Evolutionary conservation across 371 early-diverging fungal species (phyloP).

Genomic region (Apophysomyces variabilis): DNA sequence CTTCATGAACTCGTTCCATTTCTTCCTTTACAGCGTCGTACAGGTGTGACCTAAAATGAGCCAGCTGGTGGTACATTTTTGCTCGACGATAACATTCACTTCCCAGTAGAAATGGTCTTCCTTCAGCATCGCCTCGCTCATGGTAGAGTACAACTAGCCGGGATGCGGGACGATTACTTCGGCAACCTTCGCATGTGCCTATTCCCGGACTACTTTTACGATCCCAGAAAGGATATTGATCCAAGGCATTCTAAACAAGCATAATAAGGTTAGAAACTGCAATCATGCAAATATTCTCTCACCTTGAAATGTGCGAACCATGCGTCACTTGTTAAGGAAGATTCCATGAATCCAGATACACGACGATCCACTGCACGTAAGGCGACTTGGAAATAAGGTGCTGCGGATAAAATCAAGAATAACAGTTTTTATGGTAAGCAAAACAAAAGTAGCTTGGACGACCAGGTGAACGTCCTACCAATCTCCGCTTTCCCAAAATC

Average conservation of each 20-base stretch:
- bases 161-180: constrained; percentile 20
- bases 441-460: too few species aligned
- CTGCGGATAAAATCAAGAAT: constrained; percentile 14
- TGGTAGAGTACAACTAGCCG: constrained; percentile 10
- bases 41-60: constrained; percentile 26
- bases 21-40: constrained; percentile 21
- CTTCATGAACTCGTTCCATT: constrained; percentile 9
- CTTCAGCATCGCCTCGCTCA: constrained; percentile 14
- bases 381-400: constrained; percentile 17
- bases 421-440: constrained; percentile 2
- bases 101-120: constrained; percentile 18
- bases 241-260: constrained; percentile 21
- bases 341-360: constrained; percentile 18
- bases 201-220: background rate
- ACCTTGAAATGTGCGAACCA: constrained; percentile 30
- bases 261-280: background rate
- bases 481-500: constrained; percentile 6
- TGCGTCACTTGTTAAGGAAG: constrained; percentile 26
- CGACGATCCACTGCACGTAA: constrained; percentile 23
- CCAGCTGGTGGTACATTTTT: constrained; percentile 26
- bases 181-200: constrained; percentile 23
- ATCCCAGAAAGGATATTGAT: constrained; percentile 20
- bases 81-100: constrained; percentile 28
- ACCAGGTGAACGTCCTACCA: background rate
- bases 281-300: background rate